These are phyloP conservation scores for Schizochytrium sp. DNA, from an alignment of 108 stramenopile species.

Conservation along the genomic window DNA sequence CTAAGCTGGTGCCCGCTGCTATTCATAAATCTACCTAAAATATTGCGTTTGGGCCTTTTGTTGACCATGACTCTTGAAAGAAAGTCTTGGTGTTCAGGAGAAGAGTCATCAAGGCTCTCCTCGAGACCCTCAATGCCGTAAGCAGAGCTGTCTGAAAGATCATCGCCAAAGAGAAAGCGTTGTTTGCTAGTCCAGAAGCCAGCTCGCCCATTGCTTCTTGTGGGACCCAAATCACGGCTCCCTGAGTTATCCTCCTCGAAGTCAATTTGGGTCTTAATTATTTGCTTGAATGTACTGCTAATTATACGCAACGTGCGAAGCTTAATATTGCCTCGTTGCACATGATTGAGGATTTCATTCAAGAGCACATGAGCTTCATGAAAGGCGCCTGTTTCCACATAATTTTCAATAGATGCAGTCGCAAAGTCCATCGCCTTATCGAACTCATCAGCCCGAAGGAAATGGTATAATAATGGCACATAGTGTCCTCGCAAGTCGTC, in stretches of 20 bases:
- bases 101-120: not conserved
- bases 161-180: not conserved
- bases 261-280: not conserved
- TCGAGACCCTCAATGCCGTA: not conserved
- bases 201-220: not conserved
- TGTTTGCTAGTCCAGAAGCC: not conserved
- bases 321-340: not conserved
- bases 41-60: no score
- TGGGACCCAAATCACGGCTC: not conserved
- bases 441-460: not conserved
- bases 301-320: not conserved
- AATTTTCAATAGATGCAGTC: not conserved
- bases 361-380: not conserved
- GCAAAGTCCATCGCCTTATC: conserved; percentile 60
- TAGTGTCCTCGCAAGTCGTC: conserved; percentile 36
- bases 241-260: not conserved
- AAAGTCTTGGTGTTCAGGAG: no score
- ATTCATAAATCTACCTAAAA: no score
- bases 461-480: conserved; percentile 1
- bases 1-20: no score
- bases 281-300: not conserved
- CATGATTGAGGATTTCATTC: not conserved
- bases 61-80: no score
- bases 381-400: not conserved
- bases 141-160: not conserved